Evolutionary conservation across 441 rosid species (phyloP).

Genomic region (Daphne laureola): DNA sequence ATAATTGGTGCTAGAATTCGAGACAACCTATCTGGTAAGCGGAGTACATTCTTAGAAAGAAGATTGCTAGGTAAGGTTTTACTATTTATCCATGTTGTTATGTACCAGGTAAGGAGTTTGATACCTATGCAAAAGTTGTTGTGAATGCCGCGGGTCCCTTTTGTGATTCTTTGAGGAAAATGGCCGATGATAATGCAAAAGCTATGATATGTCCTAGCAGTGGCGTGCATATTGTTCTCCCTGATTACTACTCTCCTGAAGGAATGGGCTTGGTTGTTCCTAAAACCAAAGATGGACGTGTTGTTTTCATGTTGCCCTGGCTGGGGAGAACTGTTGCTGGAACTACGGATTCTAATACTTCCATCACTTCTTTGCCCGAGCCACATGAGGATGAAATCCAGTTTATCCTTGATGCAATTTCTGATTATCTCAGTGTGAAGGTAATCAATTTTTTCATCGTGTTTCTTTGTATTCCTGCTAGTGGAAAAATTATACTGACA

Average conservation of each 20-base stretch:
- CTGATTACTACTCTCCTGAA: conserved; percentile 96
- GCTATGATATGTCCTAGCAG: conserved; percentile 92
- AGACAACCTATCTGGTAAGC: conserved; percentile 68
- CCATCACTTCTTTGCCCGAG: conserved; percentile 79
- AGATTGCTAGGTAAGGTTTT: neutral
- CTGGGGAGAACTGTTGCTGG: conserved; percentile 96
- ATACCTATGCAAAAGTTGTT: conserved; percentile 77
- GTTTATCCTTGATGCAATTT: conserved; percentile 89
- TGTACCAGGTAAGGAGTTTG: conserved; percentile 66
- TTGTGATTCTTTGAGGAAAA: conserved; percentile 80
- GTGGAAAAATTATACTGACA: neutral
- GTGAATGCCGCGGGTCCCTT: conserved; percentile 96
- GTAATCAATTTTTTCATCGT: conserved; percentile 22
- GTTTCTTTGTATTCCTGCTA: neutral
- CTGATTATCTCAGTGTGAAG: conserved; percentile 81
- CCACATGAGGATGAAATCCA: conserved; percentile 97
- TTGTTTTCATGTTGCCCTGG: conserved; percentile 96
- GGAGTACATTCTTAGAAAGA: neutral
- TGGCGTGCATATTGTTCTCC: conserved; percentile 87
- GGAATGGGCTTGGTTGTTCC: conserved; percentile 99
- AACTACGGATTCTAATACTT: conserved; percentile 86
- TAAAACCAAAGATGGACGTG: conserved; percentile 95
- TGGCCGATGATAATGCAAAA: conserved; percentile 59
- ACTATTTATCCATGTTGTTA: conserved; percentile 3
- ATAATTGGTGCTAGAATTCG: conserved; percentile 74